Base-by-base conservation (phyloP, 768 basidiomycete genomes). In the Boletus edulis region DNA sequence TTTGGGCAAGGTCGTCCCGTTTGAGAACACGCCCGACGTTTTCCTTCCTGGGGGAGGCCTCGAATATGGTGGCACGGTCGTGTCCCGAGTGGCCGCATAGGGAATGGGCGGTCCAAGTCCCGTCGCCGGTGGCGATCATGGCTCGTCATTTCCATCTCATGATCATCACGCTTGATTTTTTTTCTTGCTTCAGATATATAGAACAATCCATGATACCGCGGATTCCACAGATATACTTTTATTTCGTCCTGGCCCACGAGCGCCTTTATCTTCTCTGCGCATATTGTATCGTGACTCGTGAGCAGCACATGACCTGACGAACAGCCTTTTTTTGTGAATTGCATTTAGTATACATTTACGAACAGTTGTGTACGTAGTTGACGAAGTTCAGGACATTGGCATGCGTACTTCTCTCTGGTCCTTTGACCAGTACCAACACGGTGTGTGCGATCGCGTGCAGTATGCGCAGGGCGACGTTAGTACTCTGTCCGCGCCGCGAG, bases 71-170 rank as follows among this genome's bases (percentile, higher is more conserved):
- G 72, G 72, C 41, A 73, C 72, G 12, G 50, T 72, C n/a, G 69
- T 75, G 35, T 73, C 73, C 29, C 69, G 71, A 22, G 67, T 72
- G 32, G 71, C 59, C n/a, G 62, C 61, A 17, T 72, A 64, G 42
- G 37, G 17, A 24, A 24, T 24, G 24, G 5, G 24, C 24, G 24
- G 24, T 24, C 24, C 24, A 24, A 5, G 24, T 24, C 24, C 24
- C 24, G 24, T 24, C 24, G 24, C 24, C 5, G 42, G 18, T 31
- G 45, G 39, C 48, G 39, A 38, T 29, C 46, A 24, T 32, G 51
- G 35, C 58, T n/a, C 22, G 40, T 24, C 43, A 41, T 39, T 29
- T 46, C 20, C 29, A 32, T 39, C 34, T 46, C 40, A 46, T 14
- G 46, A 45, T 10, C 20, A 20, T 57, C 29, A 39, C 39, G 49